Percentiles rank a stretch among this genome's conserved stretches.
phyloP scores from a whole-genome alignment of 2,329 filamentous ascomycete species.

The Gaeumannomyces tritici region DNA sequence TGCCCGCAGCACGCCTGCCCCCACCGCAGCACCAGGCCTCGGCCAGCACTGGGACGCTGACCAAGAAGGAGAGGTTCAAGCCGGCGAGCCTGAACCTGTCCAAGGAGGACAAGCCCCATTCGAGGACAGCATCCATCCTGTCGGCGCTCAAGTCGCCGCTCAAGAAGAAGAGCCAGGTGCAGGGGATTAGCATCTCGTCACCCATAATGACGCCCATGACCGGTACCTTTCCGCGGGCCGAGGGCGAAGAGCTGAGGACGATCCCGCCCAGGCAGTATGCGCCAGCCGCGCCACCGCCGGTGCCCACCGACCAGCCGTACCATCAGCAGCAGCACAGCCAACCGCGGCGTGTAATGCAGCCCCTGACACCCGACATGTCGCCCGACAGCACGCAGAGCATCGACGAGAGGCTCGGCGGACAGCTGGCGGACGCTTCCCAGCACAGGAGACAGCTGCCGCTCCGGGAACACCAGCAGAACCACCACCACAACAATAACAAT shows the following conservation, averaged over 20 bases:
- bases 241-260: slow-evolving; percentile 45
- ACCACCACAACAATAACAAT: slow-evolving; percentile 11
- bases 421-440: slow-evolving; percentile 14
- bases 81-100: slow-evolving; percentile 39
- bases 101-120: slow-evolving; percentile 39
- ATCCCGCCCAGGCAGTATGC: slow-evolving; percentile 50
- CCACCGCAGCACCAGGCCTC: slow-evolving; percentile 12
- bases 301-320: slow-evolving; percentile 37
- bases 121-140: slow-evolving; percentile 48
- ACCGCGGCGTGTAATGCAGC: slow-evolving; percentile 22
- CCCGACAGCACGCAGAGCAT: slow-evolving; percentile 41
- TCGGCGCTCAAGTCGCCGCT: slow-evolving; percentile 52
- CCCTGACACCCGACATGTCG: slow-evolving; percentile 36
- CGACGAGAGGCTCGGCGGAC: slow-evolving; percentile 42
- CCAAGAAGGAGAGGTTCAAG: slow-evolving; percentile 36
- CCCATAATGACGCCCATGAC: slow-evolving; percentile 57
- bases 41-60: slow-evolving; percentile 20
- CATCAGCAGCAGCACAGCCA: slow-evolving; percentile 18
- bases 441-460: slow-evolving; percentile 5
- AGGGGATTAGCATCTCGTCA: slow-evolving; percentile 50
- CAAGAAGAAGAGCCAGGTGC: slow-evolving; percentile 40
- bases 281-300: slow-evolving; percentile 45
- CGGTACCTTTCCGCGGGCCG: slow-evolving; percentile 44
- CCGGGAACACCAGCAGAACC: slow-evolving; percentile 1
- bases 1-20: slow-evolving; percentile 16